phyloP scores from a whole-genome alignment of 139 green algal species.

The Volvox reticuliferus region DNA sequence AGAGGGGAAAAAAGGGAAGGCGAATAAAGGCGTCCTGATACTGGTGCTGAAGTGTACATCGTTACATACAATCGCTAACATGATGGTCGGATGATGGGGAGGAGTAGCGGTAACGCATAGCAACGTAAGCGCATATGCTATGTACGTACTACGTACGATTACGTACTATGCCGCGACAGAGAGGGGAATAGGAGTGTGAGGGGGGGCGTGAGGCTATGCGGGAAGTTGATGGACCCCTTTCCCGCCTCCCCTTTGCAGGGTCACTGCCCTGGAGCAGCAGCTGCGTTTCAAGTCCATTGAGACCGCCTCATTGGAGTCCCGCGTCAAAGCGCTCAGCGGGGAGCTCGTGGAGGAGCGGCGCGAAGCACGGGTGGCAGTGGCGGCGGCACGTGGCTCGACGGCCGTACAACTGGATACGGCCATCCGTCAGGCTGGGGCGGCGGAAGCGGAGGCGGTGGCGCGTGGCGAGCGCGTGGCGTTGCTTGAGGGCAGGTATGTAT shows the following conservation, averaged over 20 bases:
- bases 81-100: not conserved
- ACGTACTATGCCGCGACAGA: too few species aligned
- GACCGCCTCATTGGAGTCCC: conserved; percentile 7
- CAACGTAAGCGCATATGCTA: too few species aligned
- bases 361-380: not conserved
- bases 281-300: conserved; percentile 28
- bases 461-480: not conserved
- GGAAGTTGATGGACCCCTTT: not conserved
- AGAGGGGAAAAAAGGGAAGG: not conserved
- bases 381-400: not conserved
- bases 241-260: not conserved
- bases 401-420: conserved; percentile 27
- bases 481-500: conserved; percentile 24
- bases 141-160: too few species aligned
- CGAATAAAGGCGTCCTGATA: too few species aligned
- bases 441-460: conserved; percentile 19
- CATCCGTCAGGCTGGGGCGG: not conserved
- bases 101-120: too few species aligned
- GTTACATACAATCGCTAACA: too few species aligned
- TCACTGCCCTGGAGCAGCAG: conserved; percentile 44
- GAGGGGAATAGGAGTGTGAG: not conserved
- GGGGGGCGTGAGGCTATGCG: too few species aligned
- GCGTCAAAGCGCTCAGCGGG: not conserved
- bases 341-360: conserved; percentile 41
- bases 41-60: too few species aligned